Evolutionary conservation across 257 asterid species (phyloP).

Genomic region (Hygrophila difformis): DNA sequence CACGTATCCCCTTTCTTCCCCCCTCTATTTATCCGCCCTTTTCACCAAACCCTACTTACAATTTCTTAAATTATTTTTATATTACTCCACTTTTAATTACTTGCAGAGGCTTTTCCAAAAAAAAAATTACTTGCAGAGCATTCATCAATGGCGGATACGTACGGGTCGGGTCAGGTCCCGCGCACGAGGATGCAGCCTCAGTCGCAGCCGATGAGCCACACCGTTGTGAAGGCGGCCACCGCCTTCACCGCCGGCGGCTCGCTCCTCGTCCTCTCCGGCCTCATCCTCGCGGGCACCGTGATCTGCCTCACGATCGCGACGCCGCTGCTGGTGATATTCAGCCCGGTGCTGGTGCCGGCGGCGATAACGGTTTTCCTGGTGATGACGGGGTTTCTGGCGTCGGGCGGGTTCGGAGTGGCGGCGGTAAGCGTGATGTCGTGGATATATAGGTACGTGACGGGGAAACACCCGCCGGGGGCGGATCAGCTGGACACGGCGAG

Average conservation of each 20-base stretch:
- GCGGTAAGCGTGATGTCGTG: constrained; percentile 51
- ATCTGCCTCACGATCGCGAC: constrained; percentile 52
- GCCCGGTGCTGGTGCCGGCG: constrained; percentile 75
- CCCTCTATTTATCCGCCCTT: constrained; percentile 10
- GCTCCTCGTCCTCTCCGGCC: constrained; percentile 48
- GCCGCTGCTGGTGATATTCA: constrained; percentile 62
- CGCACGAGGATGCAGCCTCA: too few relatives aligned
- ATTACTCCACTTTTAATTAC: too few relatives aligned
- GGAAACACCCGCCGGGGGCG: constrained; percentile 44
- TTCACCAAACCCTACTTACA: too few relatives aligned
- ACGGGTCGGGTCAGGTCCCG: too few relatives aligned
- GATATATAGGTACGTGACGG: constrained; percentile 54
- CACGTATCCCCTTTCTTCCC: constrained; percentile 24
- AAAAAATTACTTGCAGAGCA: too few relatives aligned
- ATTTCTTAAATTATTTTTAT: too few relatives aligned
- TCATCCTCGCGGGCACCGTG: constrained; percentile 51
- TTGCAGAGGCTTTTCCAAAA: too few relatives aligned
- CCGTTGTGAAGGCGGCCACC: constrained; percentile 52
- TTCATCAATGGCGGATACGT: too few relatives aligned
- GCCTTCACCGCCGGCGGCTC: constrained; percentile 66
- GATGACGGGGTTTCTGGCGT: constrained; percentile 44
- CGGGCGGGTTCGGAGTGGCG: constrained; percentile 69
- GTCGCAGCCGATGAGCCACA: constrained; percentile 37
- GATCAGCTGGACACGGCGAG: constrained; percentile 42
- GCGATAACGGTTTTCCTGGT: constrained; percentile 33